Base-by-base conservation (phyloP, 2,329 filamentous ascomycete genomes). In the Neofusicoccum umdonicola region DNA sequence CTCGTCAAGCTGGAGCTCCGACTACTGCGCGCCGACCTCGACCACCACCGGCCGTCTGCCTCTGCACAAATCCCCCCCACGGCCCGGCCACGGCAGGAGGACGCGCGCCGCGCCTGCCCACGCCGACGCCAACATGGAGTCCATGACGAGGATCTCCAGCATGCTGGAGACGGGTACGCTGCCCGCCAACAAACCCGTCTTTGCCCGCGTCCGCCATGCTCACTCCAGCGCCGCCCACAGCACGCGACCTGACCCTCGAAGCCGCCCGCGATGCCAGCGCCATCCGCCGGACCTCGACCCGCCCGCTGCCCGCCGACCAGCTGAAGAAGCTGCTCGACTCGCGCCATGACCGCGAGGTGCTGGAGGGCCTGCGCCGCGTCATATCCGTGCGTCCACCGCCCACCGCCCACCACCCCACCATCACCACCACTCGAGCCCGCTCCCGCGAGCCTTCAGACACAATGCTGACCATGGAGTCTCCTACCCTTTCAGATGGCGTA, bases 251-350 rank as follows among this genome's bases (percentile, higher is more conserved):
- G 75, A 99, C 95, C 65, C 88, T 99, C 80, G 95, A 99, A 85
- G 95, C 95, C 70, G 94, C 95, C 72, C 92, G 93, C 78, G 92
- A 93, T 71, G 93, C 93, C 71, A 87, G 92, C 73, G 79, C 80
- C 68, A 80, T 78, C 50, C 79, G 80, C 67, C 78, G 80, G 66
- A 83, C 84, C 70, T 82, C 87, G 41, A 83, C 86, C 27, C 87
- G 87, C 62, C 86, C 88, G 51, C 80, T 95, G 68, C 90, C 93
- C 66, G 85, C 88, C n/a, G 83, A 86, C 66, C 93, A 97, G 80
- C 90, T 98, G 75, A 96, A 96, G 83, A 97, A 94, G 81, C 86
- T 98, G 17, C 85, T 99, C 68, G 95, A 98, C 78, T 97, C 93
- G 74, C 88, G 95, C 69, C 91, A 90, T 82, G 95, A 99, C 70